Base-by-base conservation (phyloP, 2,329 filamentous ascomycete genomes). In the Camillea tinctor region DNA sequence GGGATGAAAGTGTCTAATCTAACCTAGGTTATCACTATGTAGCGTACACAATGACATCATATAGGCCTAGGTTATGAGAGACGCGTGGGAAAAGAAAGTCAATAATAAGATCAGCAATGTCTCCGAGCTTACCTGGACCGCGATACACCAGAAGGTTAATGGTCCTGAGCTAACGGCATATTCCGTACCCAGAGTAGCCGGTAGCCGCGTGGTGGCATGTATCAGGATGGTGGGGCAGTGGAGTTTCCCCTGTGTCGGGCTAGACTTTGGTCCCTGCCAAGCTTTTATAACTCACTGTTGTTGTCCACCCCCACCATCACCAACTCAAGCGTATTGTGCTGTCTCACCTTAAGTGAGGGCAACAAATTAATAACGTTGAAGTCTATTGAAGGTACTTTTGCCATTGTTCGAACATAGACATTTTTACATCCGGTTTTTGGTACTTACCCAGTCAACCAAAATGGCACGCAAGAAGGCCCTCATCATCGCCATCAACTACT, bases 401-500 rank as follows among this genome's bases (percentile, higher is more conserved):
- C 53, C n/a, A n/a, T n/a, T n/a, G n/a, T 26, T 21, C 53, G 50
- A 24, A 36, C 55, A 52, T 52, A 19, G 6, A 52, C 8, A 23
- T 50, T 54, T n/a, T 53, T 44, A 19, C 8, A 23, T 56, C n/a
- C 49, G 36, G 50, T 5, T n/a, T 5, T 36, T 21, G 6, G 49
- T 22, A 50, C 5, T 17, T n/a, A 20, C 17, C 13, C 58, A 50
- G 17, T 17, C 20, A 20, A n/a, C 13, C 58, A 64, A 20, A 53
- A 72, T 72, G 70, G 40, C 59, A 30, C 71, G 71, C 57, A 74
- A 69, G 64, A 75, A 75, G 57, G 72, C 73, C 36, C 68, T 75
- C 55, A 63, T 75, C 55, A 74, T 74, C 54, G 67, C 64, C 20
- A 67, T 69, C 56, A 69, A 68, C 59, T 69, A 69, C 53, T 66